Conservation (phyloP, 352 stramenopile genomes). For the Plasmopara viticola region DNA sequence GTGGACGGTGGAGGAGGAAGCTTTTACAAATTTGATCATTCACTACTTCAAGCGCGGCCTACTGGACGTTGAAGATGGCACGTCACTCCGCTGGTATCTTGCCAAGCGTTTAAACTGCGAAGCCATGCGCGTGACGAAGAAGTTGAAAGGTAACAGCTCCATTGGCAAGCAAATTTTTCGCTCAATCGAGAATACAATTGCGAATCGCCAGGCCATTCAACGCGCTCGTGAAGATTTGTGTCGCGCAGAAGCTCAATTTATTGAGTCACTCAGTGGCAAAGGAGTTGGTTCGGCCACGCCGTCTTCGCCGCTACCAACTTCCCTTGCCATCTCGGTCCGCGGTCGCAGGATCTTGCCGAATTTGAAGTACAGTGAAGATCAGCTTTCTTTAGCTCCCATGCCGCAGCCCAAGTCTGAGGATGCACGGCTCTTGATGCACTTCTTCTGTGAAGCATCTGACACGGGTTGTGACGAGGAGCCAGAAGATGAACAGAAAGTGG, state of each 20-base stretch:
- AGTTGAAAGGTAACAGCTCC: constrained; percentile 84
- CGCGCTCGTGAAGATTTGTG: constrained; percentile 48
- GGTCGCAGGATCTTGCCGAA: constrained; percentile 33
- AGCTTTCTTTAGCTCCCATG: constrained; percentile 15
- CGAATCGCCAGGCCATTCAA: constrained; percentile 50
- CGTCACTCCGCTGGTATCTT: constrained; percentile 80
- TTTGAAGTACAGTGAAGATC: constrained; percentile 12
- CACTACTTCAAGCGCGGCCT: constrained; percentile 81
- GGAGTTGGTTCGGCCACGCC: constrained; percentile 14
- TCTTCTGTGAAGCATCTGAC: constrained; percentile 60
- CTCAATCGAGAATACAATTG: constrained; percentile 53
- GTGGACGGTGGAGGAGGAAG: constrained; percentile 78
- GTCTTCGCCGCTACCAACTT: constrained; percentile 12
- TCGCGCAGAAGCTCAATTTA: constrained; percentile 59
- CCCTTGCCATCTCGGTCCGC: constrained; percentile 25
- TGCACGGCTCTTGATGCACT: constrained; percentile 68
- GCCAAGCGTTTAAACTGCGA: constrained; percentile 82
- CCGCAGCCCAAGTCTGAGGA: constrained; percentile 49
- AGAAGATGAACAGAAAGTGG: constrained; percentile 9
- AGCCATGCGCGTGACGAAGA: constrained; percentile 86
- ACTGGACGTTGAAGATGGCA: constrained; percentile 76
- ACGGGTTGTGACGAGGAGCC: constrained; percentile 24
- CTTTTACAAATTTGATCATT: constrained; percentile 81
- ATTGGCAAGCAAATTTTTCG: constrained; percentile 88
- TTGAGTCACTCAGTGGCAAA: constrained; percentile 51